Conservation (phyloP, 495 filamentous ascomycete species). For the Parachaetomium inaequale region DNA sequence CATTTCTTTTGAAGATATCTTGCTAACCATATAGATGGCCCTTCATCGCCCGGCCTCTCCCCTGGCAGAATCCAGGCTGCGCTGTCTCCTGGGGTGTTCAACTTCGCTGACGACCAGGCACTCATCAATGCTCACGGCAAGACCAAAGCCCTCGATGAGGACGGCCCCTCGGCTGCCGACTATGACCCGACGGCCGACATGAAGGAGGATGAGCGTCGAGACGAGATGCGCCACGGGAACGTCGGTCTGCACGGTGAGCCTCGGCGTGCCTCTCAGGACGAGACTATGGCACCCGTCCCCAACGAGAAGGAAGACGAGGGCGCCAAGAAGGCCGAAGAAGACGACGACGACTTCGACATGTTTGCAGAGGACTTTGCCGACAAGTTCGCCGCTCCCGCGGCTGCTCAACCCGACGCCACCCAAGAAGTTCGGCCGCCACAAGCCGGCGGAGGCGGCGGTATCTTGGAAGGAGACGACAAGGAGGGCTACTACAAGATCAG, state of each 20-base stretch:
- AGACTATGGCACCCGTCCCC: slow-evolving; percentile 20
- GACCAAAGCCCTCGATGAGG: slow-evolving; percentile 51
- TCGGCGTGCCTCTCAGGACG: slow-evolving; percentile 22
- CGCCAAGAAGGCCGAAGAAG: slow-evolving; percentile 45
- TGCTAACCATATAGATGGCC: slow-evolving; percentile 23
- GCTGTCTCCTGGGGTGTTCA: slow-evolving; percentile 42
- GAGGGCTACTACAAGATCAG: slow-evolving; percentile 95
- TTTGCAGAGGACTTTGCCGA: slow-evolving; percentile 88
- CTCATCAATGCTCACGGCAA: slow-evolving; percentile 58
- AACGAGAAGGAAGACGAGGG: slow-evolving; percentile 31
- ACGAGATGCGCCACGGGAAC: slow-evolving; percentile 58
- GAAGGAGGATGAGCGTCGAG: slow-evolving; percentile 76
- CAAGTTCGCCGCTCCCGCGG: slow-evolving; percentile 66
- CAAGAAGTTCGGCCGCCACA: slow-evolving; percentile 36
- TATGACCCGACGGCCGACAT: slow-evolving; percentile 94
- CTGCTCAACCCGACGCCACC: slow-evolving; percentile 39
- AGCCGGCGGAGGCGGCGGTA: slow-evolving; percentile 57
- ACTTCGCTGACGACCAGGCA: slow-evolving; percentile 56
- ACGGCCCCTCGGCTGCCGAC: slow-evolving; percentile 87
- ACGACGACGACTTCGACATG: slow-evolving; percentile 82
- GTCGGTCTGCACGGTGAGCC: slow-evolving; percentile 45
- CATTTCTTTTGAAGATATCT: neutral
- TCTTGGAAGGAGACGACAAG: slow-evolving; percentile 89
- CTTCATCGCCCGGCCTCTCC: slow-evolving; percentile 35
- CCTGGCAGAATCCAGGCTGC: slow-evolving; percentile 36